phyloP scores from a whole-genome alignment of 129 eudicot genomes.

The Flaveria trinervia region DNA sequence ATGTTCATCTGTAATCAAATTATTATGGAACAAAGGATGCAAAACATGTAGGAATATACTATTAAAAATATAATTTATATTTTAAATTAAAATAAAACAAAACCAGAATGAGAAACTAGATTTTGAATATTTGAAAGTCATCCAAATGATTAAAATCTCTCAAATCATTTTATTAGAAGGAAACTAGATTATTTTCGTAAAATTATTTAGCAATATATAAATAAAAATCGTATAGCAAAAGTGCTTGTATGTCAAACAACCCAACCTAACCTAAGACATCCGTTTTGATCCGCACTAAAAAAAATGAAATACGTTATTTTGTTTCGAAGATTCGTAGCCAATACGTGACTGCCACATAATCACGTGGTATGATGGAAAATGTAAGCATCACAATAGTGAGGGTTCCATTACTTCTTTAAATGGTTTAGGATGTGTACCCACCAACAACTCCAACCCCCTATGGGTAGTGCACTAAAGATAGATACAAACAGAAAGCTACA shows the following conservation, averaged over 20 bases:
- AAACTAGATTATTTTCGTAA: neutral
- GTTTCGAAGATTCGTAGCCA: neutral
- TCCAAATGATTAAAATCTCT: too few species aligned
- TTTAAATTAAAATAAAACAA: too few species aligned
- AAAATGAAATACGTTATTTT: neutral
- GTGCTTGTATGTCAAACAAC: neutral
- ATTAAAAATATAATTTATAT: too few species aligned
- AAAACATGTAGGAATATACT: too few species aligned
- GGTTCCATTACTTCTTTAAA: constrained; percentile 8
- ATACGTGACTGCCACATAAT: neutral
- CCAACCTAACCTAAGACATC: neutral
- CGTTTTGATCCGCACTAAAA: neutral
- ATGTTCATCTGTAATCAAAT: too few species aligned
- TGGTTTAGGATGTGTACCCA: constrained; percentile 33
- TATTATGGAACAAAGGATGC: too few species aligned
- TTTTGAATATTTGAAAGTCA: too few species aligned
- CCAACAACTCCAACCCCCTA: constrained; percentile 27
- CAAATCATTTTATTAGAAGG: neutral
- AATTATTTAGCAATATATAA: neutral
- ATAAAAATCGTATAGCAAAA: neutral
- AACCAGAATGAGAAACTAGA: too few species aligned
- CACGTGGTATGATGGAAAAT: neutral
- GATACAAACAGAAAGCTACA: constrained; percentile 16
- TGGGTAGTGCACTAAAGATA: constrained; percentile 33
- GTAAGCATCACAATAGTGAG: neutral